phyloP scores from a whole-genome alignment of 805 yeast genomes.

The Ogataea populi-albae region DNA sequence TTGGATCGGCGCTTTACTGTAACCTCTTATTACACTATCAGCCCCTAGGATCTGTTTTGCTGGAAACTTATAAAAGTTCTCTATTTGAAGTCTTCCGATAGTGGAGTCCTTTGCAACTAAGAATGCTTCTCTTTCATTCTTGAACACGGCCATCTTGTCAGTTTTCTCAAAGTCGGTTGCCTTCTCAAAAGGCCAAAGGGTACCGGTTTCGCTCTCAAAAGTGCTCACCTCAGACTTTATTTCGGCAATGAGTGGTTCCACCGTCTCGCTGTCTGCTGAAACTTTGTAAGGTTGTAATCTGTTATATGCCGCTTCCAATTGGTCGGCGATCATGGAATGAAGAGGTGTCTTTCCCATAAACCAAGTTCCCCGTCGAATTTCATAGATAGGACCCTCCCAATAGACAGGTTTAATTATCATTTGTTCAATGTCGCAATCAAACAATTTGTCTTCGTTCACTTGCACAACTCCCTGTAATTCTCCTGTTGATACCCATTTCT shows the following conservation, averaged over 20 bases:
- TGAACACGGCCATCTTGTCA: constrained; percentile 29
- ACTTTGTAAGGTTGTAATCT: constrained; percentile 26
- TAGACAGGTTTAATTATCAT: constrained; percentile 65
- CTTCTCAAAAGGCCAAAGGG: constrained; percentile 28
- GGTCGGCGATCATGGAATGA: constrained; percentile 44
- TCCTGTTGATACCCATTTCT: constrained; percentile 12
- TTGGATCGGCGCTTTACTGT: constrained; percentile 9
- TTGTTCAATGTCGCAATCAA: constrained; percentile 60
- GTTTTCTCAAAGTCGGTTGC: constrained; percentile 22
- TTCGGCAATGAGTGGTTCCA: constrained; percentile 11
- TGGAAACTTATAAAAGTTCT: constrained; percentile 24
- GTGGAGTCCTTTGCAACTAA: constrained; percentile 27
- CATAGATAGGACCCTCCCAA: constrained; percentile 87
- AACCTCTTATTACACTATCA: constrained; percentile 50
- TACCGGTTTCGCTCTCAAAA: constrained; percentile 31
- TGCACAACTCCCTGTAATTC: constrained; percentile 34
- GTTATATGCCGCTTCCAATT: constrained; percentile 56
- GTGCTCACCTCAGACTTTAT: constrained; percentile 24
- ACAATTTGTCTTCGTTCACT: constrained; percentile 80
- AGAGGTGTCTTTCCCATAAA: constrained; percentile 62
- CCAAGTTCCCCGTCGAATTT: constrained; percentile 86
- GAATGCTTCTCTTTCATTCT: constrained; percentile 21
- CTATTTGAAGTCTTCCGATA: constrained; percentile 27
- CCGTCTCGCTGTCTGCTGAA: constrained; percentile 1
- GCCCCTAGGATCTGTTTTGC: constrained; percentile 43